Conservation (phyloP, 169 alveolate genomes). For the Babesia bigemina region DNA sequence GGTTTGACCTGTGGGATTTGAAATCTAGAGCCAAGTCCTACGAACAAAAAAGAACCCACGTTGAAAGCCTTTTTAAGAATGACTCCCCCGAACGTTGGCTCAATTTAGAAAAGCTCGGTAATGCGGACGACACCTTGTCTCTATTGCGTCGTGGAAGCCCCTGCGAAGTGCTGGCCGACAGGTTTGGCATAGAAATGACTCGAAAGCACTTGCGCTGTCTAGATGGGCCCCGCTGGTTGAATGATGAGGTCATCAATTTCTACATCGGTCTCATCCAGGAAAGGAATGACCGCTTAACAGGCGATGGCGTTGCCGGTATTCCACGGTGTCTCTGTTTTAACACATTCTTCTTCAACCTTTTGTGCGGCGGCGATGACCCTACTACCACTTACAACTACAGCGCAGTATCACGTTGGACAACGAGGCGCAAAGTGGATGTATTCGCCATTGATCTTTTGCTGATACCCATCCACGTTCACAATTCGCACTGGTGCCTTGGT, state of each 20-base stretch:
- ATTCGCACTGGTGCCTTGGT: conserved; percentile 88
- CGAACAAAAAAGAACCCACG: neutral
- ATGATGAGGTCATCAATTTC: conserved; percentile 88
- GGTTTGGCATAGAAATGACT: conserved; percentile 58
- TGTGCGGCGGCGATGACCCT: conserved; percentile 63
- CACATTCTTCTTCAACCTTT: conserved; percentile 82
- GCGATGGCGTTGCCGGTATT: conserved; percentile 25
- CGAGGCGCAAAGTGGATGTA: conserved; percentile 80
- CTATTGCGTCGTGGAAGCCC: conserved; percentile 5
- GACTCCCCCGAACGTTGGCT: conserved; percentile 18
- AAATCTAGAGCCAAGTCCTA: neutral
- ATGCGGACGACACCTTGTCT: neutral
- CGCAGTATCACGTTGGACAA: conserved; percentile 85
- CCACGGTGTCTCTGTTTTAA: conserved; percentile 79
- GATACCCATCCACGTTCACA: conserved; percentile 81
- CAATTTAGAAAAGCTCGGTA: neutral
- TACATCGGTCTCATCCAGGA: conserved; percentile 84
- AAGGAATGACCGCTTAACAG: conserved; percentile 60
- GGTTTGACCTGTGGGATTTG: conserved; percentile 53
- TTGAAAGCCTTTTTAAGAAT: conserved; percentile 30
- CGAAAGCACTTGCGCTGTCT: conserved; percentile 64
- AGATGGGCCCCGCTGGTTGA: conserved; percentile 84
- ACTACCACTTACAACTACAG: conserved; percentile 73
- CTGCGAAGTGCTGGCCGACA: conserved; percentile 25
- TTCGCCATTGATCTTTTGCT: conserved; percentile 79